Base-by-base conservation (phyloP, 2,329 filamentous ascomycete species). In the Dryadomyces quercus-mongolicae region DNA sequence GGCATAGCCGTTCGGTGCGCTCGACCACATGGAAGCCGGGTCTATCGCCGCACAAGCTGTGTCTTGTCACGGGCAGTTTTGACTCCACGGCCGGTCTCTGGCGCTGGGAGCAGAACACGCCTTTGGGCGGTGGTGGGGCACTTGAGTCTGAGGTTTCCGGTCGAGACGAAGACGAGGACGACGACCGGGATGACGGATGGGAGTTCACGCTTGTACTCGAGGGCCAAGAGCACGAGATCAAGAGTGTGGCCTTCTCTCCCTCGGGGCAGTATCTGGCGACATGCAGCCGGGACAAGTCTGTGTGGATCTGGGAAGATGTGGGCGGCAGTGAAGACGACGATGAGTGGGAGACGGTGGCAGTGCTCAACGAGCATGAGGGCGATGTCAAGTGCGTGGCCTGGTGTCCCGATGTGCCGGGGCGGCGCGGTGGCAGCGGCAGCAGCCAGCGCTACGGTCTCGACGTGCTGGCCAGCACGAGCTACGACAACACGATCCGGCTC, bases 281-380 rank as follows among this genome's bases (percentile, higher is more conserved):
- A 0, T 96, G 91, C 69, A 87, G 83, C 53, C 80, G 93, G 50
- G 93, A 98, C 67, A 97, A 97, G 72, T 86, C 82, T 16, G 88
- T 97, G 18, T 98, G 93, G 93, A 88, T 98, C 62, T 98, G 93
- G 93, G 93, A 98, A 70, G 93, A 97, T 67, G 80, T 96, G 53
- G 80, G 80, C 43, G 70, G 71, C 9, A 71, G 73, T 54, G 85
- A 87, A 60, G 86, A 85, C 16, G 91, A 95, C 54, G 92, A 95
- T 67, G 93, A 97, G 66, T 97, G 91, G 74, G 93, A 98, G 75
- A 97, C 93, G 1, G 84, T 97, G 16, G 93, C 92, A 0, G 92
- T 97, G 53, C 76, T 97, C 63, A 89, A 88, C 69, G 93, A 97
- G 70, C 93, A 98, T 67, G 86, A 91, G 49, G 91, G 88, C 21